Evolutionary conservation across 768 basidiomycete species (phyloP).

Genomic region (Pisolithus albus): DNA sequence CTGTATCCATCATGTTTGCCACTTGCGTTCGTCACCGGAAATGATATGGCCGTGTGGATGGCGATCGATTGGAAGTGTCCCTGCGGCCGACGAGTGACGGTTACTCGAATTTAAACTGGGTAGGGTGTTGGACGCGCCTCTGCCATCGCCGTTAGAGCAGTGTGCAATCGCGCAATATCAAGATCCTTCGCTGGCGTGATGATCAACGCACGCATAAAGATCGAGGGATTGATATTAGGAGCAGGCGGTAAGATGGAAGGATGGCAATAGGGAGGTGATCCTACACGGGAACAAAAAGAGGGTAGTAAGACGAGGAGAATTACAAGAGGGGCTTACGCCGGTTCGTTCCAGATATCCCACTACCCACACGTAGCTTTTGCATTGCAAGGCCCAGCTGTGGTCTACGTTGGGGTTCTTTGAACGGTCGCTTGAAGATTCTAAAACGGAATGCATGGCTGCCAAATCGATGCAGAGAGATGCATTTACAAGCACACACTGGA

Average conservation of each 20-base stretch:
- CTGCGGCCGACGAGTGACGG: too few species aligned
- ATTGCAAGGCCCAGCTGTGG: conserved; percentile 46
- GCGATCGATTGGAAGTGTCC: too few species aligned
- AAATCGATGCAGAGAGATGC: conserved; percentile 44
- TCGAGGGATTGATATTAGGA: too few species aligned
- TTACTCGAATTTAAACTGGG: conserved; percentile 7
- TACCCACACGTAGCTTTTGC: conserved; percentile 43
- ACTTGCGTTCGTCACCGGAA: too few species aligned
- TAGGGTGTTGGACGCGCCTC: conserved; percentile 14
- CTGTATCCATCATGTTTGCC: too few species aligned
- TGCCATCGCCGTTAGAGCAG: conserved; percentile 6
- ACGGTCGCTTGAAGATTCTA: not conserved
- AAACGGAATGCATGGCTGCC: conserved; percentile 10
- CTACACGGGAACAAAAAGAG: too few species aligned
- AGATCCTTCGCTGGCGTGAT: too few species aligned
- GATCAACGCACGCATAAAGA: too few species aligned
- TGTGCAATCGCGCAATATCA: too few species aligned
- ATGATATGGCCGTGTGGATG: too few species aligned
- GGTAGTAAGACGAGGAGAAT: not conserved
- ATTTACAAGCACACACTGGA: conserved; percentile 48
- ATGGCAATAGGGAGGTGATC: too few species aligned
- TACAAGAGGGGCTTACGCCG: conserved; percentile 30
- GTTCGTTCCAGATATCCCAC: conserved; percentile 52
- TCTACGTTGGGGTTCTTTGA: conserved; percentile 9
- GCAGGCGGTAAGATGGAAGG: too few species aligned